Conservation (phyloP, 2,329 filamentous ascomycete species). For the Sclerotinia sclerotiorum region DNA sequence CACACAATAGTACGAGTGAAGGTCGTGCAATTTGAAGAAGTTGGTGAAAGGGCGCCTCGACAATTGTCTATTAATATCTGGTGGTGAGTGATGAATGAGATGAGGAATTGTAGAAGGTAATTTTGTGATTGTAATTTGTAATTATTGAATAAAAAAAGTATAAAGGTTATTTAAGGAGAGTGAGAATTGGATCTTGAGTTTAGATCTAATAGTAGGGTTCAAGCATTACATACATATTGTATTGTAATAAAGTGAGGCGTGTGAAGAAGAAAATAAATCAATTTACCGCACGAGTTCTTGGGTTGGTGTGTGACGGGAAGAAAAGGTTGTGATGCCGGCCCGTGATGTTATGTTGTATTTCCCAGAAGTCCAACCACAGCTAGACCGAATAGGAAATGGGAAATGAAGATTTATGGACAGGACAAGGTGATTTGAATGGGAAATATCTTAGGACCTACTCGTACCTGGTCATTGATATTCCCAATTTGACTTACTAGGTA, state of each 20-base stretch:
- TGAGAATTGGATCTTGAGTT: conserved; percentile 14
- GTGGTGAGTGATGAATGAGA: no score
- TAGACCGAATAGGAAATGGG: not conserved
- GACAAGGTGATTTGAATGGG: not conserved
- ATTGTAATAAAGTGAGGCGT: not conserved
- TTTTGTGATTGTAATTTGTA: not conserved
- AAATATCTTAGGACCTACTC: no score
- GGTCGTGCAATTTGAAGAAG: not conserved
- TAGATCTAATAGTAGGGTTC: conserved; percentile 17
- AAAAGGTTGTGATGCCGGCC: not conserved
- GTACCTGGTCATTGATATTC: not conserved
- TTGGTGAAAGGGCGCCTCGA: not conserved
- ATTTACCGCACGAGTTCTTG: not conserved
- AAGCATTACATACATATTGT: conserved; percentile 23
- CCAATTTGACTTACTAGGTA: not conserved
- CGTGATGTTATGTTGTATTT: not conserved
- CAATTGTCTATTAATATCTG: conserved; percentile 3
- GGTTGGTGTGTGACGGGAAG: not conserved
- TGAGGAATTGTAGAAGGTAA: not conserved
- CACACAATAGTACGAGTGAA: not conserved
- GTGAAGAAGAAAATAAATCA: not conserved
- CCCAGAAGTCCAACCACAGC: not conserved
- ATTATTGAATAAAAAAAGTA: not conserved
- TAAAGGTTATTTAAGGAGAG: conserved; percentile 10
- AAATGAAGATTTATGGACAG: conserved; percentile 13